A percentile compares a stretch with the other conserved stretches of the same genome.
Evolutionary conservation across 352 stramenopile genomes (phyloP).

Genomic region (Aphanomyces euteiches): DNA sequence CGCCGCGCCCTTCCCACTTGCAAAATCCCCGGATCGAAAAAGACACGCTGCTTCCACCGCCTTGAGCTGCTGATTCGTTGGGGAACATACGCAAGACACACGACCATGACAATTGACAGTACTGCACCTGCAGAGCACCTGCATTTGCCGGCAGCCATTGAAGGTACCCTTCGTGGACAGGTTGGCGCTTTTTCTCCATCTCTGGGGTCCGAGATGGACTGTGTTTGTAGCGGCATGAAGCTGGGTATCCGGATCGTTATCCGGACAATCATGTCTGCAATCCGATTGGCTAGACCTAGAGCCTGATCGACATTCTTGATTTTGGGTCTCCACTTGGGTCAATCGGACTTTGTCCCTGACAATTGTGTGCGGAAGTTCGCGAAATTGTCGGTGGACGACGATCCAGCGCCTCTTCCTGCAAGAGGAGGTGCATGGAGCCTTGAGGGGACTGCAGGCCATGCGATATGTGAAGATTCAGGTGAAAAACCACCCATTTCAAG

Average conservation of each 20-base stretch:
- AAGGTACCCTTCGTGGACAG: constrained; percentile 28
- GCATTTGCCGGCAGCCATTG: constrained; percentile 11
- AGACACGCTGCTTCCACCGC: constrained; percentile 36
- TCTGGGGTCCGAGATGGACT: not conserved
- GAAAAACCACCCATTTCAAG: too few species aligned
- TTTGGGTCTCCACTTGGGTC: not conserved
- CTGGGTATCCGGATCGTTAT: not conserved
- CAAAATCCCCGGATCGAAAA: constrained; percentile 62
- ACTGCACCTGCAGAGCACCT: constrained; percentile 15
- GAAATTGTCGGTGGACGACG: too few species aligned
- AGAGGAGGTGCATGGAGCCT: too few species aligned
- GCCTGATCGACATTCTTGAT: constrained; percentile 3
- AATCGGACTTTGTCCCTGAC: too few species aligned
- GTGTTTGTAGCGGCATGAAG: constrained; percentile 14
- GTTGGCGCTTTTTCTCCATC: constrained; percentile 27
- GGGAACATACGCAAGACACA: constrained; percentile 25
- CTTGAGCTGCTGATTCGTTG: not conserved
- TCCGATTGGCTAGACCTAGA: not conserved
- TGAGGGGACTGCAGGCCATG: too few species aligned
- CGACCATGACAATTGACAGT: constrained; percentile 26
- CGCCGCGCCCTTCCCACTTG: constrained; percentile 68
- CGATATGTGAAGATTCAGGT: too few species aligned
- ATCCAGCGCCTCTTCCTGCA: too few species aligned
- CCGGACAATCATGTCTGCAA: not conserved
- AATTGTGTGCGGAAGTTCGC: too few species aligned